These are phyloP conservation scores for Populus davidiana DNA, from an alignment of 345 rosid species.

Conservation along the genomic window DNA sequence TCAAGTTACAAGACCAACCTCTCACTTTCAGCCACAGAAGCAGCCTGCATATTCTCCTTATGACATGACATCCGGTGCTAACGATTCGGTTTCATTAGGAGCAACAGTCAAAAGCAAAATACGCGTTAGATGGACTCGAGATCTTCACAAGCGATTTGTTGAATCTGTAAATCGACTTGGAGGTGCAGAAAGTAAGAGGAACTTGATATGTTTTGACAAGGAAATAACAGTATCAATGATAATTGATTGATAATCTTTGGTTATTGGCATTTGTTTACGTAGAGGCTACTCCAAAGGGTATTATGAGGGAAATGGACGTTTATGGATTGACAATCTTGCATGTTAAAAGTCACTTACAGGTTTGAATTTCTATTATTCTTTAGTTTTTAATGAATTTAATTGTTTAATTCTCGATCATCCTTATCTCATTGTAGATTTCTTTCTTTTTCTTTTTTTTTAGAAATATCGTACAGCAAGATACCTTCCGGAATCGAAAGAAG, in stretches of 20 bases:
- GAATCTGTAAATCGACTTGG: conserved; percentile 31
- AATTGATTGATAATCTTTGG: neutral
- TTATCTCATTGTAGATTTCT: neutral
- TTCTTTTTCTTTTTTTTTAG: neutral
- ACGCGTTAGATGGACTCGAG: conserved; percentile 35
- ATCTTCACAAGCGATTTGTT: conserved; percentile 36
- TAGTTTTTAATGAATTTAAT: neutral
- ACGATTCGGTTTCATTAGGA: neutral
- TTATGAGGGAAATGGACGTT: conserved; percentile 28
- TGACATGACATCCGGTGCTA: neutral
- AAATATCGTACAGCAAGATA: conserved; percentile 21
- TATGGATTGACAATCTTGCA: conserved; percentile 31
- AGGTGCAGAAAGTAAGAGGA: conserved; percentile 29
- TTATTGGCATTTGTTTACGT: neutral
- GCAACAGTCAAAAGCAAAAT: conserved; percentile 9
- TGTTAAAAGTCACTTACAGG: conserved; percentile 41
- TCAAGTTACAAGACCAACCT: conserved; percentile 8
- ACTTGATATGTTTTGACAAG: neutral
- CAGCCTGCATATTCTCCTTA: neutral
- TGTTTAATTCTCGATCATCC: neutral
- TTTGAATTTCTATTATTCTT: neutral
- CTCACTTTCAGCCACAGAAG: neutral
- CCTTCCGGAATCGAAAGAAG: conserved; percentile 26
- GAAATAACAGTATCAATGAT: neutral
- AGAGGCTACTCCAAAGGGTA: conserved; percentile 40